A percentile compares a stretch with the other conserved stretches of the same genome.
Evolutionary conservation across 139 green algal species (phyloP).

Genomic region (Chlorella sp.): DNA sequence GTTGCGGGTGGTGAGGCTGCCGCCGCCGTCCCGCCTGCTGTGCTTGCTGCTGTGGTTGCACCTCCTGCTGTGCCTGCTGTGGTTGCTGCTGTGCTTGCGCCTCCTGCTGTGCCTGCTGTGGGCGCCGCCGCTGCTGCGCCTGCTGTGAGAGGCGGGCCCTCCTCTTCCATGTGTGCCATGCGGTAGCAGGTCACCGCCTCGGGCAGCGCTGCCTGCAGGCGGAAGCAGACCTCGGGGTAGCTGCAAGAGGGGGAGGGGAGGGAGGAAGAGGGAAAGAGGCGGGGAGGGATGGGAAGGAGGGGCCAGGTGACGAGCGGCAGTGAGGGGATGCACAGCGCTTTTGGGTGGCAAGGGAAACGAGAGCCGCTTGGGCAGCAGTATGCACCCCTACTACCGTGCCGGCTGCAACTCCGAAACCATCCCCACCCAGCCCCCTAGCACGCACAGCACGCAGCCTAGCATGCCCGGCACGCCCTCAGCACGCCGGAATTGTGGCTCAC

Average conservation of each 20-base stretch:
- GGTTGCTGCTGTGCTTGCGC: background rate
- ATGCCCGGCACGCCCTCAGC: too few relatives aligned
- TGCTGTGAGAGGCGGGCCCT: slow-evolving; percentile 28
- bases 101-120: background rate
- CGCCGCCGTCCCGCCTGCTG: background rate
- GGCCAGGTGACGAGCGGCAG: background rate
- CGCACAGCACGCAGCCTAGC: too few relatives aligned
- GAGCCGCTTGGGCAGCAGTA: too few relatives aligned
- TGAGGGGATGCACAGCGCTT: too few relatives aligned
- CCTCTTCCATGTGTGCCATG: slow-evolving; percentile 58
- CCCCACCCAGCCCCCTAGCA: background rate
- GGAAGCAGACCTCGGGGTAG: slow-evolving; percentile 35
- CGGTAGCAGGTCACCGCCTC: slow-evolving; percentile 33
- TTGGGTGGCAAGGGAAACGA: too few relatives aligned
- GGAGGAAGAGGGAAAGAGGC: background rate
- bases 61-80: background rate
- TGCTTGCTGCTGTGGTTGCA: background rate
- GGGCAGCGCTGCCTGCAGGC: slow-evolving; percentile 27
- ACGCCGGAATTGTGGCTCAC: too few relatives aligned
- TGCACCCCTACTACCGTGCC: background rate
- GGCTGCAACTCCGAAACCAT: background rate
- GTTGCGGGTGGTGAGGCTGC: background rate
- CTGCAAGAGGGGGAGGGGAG: background rate
- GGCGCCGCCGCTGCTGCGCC: background rate
- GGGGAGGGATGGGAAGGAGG: background rate